Evolutionary conservation across 176 grass and related monocot genomes (phyloP), one percentile per base, ranked within the genome.

Genomic region (Phragmites australis): DNA sequence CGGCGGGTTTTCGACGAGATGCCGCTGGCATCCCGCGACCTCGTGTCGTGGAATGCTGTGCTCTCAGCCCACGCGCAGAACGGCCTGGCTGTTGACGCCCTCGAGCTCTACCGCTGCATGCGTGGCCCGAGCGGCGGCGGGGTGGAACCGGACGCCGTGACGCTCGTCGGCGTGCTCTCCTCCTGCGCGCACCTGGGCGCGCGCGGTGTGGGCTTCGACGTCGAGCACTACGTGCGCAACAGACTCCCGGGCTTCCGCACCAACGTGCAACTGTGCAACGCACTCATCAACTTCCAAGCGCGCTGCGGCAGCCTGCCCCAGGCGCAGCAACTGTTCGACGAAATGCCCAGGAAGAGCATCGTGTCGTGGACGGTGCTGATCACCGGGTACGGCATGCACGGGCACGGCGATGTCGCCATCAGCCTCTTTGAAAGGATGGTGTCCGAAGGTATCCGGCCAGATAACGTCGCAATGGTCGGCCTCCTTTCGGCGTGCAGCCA

Each of bases 321-420:
- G 56, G 92, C 92, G 31, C 89, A 77, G 30, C 72, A 79, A 54
- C 63, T 94, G 37, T 94, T 94, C 52, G 78, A 89, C 23, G 57
- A 81, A 65, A 94, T 94, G 86, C 86, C 75, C 31, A 67, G 16
- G 2, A 89, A 37, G 55, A 91, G 77, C 67, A 82, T 94, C 56
- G 83, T 94, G 11, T 94, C 92, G 4, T 94, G 92, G 92, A 91
- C 89, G 23, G 72, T 67, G 8, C 67, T 94, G 47, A 91, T 94
- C 78, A 50, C 89, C 0, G 92, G 89, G 3, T 84, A 91, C 10
- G 89, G 92, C 42, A 87, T 89, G 89, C 92, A 94, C 37, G 89
- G 89, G 13, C 84, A 91, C 0, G 92, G 86, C 0, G 48, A 75
- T 31, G 17, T 81, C 34, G 72, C 89, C 9, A n/a, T 91, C 47